Base-by-base conservation (phyloP, 2,329 filamentous ascomycete genomes). In the Rugonectria rugulosa region DNA sequence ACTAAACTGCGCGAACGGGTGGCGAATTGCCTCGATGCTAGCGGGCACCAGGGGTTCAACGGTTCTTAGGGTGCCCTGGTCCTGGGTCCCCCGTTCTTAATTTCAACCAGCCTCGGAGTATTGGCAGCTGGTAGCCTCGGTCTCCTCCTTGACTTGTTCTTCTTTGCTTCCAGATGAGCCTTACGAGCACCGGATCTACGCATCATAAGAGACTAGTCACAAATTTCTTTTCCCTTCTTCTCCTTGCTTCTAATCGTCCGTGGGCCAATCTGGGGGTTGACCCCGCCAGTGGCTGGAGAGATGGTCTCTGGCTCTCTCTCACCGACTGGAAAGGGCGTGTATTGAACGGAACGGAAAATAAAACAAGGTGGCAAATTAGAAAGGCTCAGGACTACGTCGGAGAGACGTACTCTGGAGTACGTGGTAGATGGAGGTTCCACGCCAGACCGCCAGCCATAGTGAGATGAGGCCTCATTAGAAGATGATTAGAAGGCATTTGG, bases 11-110 rank as follows among this genome's bases (percentile, higher is more conserved):
- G 34, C 48, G 42, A 48, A 46, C 64, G 62, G 54, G 60, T 64
- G 64, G 64, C 67, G 63, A 62, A 63, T 26, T 37, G 59, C 55
- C 37, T 64, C 59, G 31, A 57, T 42, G 47, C 63, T 67, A 67
- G 59, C 63, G 61, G 64, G 40, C 55, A 56, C 55, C 58, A 50
- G 57, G 37, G 57, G 52, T 54, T 20, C 50, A 67, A 66, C 65
- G 63, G 64, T 41, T 34, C 40, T 64, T 66, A 64, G 59, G 52
- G 48, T 46, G 45, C 26, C 29, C 40, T 44, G 43, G 47, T 32
- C 24, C 51, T n/a, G 59, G 52, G 48, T 46, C 42, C 26, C 29
- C 40, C 44, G 43, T 44, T 32, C 24, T 46, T 32, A 58, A 47
- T 54, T 41, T 58, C 51, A n/a, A 21, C 36, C 36, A 31, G 29